Evolutionary conservation across 805 yeast species (phyloP), one percentile per base, ranked within the genome.

Genomic region (Yarrowia keelungensis): DNA sequence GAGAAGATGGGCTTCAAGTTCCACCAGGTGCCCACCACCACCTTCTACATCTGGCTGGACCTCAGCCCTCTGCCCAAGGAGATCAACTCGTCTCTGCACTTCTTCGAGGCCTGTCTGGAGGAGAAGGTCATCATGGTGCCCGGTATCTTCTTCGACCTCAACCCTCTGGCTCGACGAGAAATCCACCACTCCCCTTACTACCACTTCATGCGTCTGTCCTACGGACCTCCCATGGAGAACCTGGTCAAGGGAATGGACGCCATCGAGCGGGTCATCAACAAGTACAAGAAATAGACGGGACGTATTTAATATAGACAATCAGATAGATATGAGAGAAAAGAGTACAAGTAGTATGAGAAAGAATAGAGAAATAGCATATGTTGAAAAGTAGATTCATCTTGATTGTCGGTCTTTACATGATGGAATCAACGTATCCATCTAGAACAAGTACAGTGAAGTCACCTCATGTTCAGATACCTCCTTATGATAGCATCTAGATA

Each of bases 201-300:
- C 74, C 84, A 85, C 66, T 86, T 80, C 71, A 87, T 86, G 26
- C 78, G 89, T 73, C 79, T 86, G 71, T 84, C 88, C 69, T 86
- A 86, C 73, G 89, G 89, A 1, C 89, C 89, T 3, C 88, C 85
- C 69, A 70, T 85, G 71, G 81, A 80, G 42, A 81, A 81, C 51
- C 76, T 85, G 72, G 85, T 78, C 53, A 76, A 77, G 71, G 89
- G 89, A n/a, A 85, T 86, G 88, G 88, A 86, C 72, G 86, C 87
- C 9, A 84, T 86, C 67, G 87, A 86, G 73, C 73, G 81, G 11
- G 84, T 86, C 32, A 73, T 75, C 15, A 71, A 74, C 41, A 65
- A 65, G 51, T 53, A 51, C 61, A 65, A 53, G 61, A 65, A 65
- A 45, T 59, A 43, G 42, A 11, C 22, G 22, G 19, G 9, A 32